phyloP scores from a whole-genome alignment of 2,329 filamentous ascomycete species.

The Neopestalotiopsis sp. region DNA sequence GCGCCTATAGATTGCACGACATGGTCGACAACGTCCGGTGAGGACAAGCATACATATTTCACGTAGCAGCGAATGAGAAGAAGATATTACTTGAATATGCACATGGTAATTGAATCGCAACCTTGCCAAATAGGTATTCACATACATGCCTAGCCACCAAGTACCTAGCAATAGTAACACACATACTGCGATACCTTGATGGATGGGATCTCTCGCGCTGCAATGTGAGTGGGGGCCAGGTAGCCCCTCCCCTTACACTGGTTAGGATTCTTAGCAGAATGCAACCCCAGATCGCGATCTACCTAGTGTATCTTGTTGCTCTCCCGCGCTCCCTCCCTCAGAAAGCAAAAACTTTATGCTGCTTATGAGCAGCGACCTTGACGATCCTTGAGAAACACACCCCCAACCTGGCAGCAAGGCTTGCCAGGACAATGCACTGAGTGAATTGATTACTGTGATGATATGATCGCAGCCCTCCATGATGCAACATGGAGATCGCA shows the following conservation, averaged over 20 bases:
- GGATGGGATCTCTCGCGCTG: not conserved
- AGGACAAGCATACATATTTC: not conserved
- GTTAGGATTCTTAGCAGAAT: not conserved
- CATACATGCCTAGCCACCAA: not conserved
- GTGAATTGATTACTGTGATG: conserved; percentile 7
- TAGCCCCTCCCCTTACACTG: not conserved
- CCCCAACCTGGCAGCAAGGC: not conserved
- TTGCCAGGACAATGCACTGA: not conserved
- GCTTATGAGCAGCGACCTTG: not conserved
- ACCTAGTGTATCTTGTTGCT: conserved; percentile 3
- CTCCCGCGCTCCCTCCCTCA: conserved; percentile 7
- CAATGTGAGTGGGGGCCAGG: not conserved
- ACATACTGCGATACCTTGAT: not conserved
- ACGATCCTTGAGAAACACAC: not conserved
- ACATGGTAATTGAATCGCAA: not conserved
- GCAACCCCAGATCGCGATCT: conserved; percentile 15
- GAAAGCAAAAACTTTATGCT: not conserved
- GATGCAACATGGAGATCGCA: not conserved
- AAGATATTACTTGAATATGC: not conserved
- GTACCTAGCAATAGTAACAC: not conserved
- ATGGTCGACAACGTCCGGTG: not conserved
- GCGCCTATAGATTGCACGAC: not conserved
- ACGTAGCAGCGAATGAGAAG: not conserved
- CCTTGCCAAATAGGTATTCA: not conserved
- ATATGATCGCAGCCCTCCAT: not conserved